Evolutionary conservation across 2,329 filamentous ascomycete genomes (phyloP).

Genomic region (Colletotrichum lentis): DNA sequence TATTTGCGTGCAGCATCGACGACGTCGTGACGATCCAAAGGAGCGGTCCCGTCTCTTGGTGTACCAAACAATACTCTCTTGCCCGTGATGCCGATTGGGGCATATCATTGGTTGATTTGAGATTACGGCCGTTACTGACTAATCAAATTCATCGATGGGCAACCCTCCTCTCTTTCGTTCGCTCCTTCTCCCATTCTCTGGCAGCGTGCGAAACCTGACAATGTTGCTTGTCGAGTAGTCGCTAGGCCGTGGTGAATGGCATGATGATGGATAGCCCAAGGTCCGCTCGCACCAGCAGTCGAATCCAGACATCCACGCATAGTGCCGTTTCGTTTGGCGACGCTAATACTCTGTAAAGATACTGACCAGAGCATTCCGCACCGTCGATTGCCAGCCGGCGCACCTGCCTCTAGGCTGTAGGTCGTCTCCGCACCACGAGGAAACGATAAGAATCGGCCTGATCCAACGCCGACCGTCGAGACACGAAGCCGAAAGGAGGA

Average conservation of each 20-base stretch:
- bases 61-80: conserved; percentile 6
- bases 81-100: background rate
- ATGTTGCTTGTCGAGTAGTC: conserved; percentile 10
- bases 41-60: background rate
- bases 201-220: background rate
- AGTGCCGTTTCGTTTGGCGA: conserved; percentile 27
- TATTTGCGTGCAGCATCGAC: background rate
- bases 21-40: background rate
- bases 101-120: conserved; percentile 5
- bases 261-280: conserved; percentile 1
- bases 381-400: conserved; percentile 8
- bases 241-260: conserved; percentile 6
- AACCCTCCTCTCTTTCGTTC: background rate
- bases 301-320: conserved; percentile 16
- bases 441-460: conserved; percentile 20
- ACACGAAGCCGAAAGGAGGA: conserved; percentile 35
- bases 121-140: conserved; percentile 30
- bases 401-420: background rate
- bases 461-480: conserved; percentile 33
- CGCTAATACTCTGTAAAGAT: background rate
- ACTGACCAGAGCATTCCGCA: conserved; percentile 18
- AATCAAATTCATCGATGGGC: background rate
- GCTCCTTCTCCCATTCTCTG: background rate
- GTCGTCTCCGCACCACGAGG: conserved; percentile 2
- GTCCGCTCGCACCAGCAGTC: conserved; percentile 26